phyloP scores from a whole-genome alignment of 768 basidiomycete genomes.

The Lentinula raphanica region DNA sequence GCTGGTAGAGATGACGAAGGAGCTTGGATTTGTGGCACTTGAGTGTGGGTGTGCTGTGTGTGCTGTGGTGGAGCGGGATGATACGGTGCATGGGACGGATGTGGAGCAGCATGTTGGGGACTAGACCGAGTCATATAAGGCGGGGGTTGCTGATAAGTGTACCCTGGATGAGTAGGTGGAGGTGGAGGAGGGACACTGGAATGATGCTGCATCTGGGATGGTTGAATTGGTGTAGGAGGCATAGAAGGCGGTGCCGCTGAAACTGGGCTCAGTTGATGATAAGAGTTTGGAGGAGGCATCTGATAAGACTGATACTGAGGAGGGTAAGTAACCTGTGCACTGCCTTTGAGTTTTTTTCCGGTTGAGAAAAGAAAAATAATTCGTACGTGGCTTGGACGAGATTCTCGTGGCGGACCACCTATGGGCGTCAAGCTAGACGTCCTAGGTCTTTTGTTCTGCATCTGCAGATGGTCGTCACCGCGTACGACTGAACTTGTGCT shows the following conservation, averaged over 20 bases:
- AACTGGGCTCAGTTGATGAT: conserved; percentile 27
- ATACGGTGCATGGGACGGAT: conserved; percentile 25
- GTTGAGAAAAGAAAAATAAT: conserved; percentile 9
- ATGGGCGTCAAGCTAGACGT: conserved; percentile 29
- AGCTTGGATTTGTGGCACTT: conserved; percentile 14
- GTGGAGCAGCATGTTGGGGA: conserved; percentile 23
- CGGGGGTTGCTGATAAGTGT: conserved; percentile 23
- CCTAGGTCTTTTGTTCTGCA: conserved; percentile 40
- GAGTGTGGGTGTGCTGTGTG: conserved; percentile 33
- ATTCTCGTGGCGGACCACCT: conserved; percentile 35
- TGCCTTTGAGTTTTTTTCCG: not conserved
- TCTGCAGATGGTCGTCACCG: conserved; percentile 34
- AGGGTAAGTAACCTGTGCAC: conserved; percentile 29
- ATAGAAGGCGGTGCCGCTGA: conserved; percentile 19
- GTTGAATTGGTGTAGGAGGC: conserved; percentile 19
- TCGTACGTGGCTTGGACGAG: conserved; percentile 47
- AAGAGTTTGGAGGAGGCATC: conserved; percentile 27
- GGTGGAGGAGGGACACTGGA: conserved; percentile 31
- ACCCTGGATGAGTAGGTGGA: conserved; percentile 30
- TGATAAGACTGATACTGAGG: conserved; percentile 41
- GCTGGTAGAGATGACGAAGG: conserved; percentile 32
- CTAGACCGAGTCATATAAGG: conserved; percentile 27
- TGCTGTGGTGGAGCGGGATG: conserved; percentile 37
- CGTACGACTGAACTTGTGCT: conserved; percentile 29
- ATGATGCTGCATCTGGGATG: conserved; percentile 32